phyloP scores from a whole-genome alignment of 306 rosid genomes.

The Cicer pinnatifidum region DNA sequence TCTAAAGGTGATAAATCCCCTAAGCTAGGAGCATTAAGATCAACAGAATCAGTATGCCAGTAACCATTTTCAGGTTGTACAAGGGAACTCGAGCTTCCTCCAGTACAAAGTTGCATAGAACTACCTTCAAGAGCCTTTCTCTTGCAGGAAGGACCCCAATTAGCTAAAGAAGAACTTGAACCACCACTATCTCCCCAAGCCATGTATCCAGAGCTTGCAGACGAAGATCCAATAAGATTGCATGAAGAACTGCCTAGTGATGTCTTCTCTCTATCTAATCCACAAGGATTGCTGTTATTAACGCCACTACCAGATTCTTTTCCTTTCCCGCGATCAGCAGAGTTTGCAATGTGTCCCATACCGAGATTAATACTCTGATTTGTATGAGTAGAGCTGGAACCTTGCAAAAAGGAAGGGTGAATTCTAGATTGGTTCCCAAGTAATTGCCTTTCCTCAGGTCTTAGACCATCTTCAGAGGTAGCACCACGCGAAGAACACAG shows the following conservation, averaged over 20 bases:
- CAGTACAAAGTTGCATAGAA: conserved; percentile 62
- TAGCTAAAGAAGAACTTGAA: conserved; percentile 63
- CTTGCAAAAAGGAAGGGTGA: conserved; percentile 62
- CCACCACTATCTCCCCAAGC: conserved; percentile 54
- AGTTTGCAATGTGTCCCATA: conserved; percentile 49
- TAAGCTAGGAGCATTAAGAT: conserved; percentile 56
- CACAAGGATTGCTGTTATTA: conserved; percentile 50
- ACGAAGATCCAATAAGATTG: conserved; percentile 59
- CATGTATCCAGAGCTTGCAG: conserved; percentile 63
- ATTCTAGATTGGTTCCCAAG: conserved; percentile 61
- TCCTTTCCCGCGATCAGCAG: conserved; percentile 55
- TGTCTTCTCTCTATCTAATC: conserved; percentile 53
- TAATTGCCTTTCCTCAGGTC: conserved; percentile 59
- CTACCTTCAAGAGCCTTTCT: conserved; percentile 81
- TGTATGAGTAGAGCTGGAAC: conserved; percentile 62
- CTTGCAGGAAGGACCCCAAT: conserved; percentile 88
- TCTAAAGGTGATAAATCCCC: conserved; percentile 54
- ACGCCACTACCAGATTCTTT: conserved; percentile 53
- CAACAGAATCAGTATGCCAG: conserved; percentile 54
- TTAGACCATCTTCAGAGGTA: conserved; percentile 50
- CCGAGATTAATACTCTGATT: conserved; percentile 52
- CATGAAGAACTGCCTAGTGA: conserved; percentile 52
- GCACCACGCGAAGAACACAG: conserved; percentile 58
- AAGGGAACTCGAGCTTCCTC: conserved; percentile 68
- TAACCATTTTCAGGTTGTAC: conserved; percentile 56